Conservation (phyloP, 176 grass and related monocot species). For the Stipa capillata region DNA sequence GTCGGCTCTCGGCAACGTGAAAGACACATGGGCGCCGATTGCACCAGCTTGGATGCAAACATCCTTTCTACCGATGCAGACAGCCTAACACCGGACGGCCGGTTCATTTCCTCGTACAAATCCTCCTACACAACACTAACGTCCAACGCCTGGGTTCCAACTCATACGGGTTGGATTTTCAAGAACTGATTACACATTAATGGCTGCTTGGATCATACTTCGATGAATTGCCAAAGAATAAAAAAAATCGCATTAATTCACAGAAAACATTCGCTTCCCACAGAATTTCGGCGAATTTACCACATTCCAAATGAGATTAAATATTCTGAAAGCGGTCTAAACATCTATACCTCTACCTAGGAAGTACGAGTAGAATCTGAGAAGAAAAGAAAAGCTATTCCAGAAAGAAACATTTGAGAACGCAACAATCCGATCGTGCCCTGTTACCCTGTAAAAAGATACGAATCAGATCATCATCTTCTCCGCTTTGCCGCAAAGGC, state of each 20-base stretch:
- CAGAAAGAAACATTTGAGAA: neutral
- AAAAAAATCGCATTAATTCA: too few relatives aligned
- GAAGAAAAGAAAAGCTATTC: neutral
- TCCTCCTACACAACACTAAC: neutral
- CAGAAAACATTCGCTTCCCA: too few relatives aligned
- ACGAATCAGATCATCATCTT: neutral
- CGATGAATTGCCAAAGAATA: too few relatives aligned
- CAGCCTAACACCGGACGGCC: neutral
- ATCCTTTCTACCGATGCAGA: neutral
- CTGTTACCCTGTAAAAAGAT: neutral
- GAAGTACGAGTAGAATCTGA: neutral
- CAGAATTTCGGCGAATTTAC: too few relatives aligned
- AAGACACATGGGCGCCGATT: conserved; percentile 12
- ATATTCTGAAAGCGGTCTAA: too few relatives aligned
- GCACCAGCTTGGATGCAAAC: conserved; percentile 19
- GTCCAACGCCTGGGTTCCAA: neutral
- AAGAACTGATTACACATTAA: too few relatives aligned
- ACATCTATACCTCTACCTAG: too few relatives aligned
- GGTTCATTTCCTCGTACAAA: neutral
- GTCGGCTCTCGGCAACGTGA: neutral
- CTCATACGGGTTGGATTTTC: too few relatives aligned
- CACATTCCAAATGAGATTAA: too few relatives aligned
- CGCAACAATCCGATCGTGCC: neutral
- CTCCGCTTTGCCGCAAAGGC: neutral
- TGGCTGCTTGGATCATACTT: too few relatives aligned